phyloP scores from a whole-genome alignment of 768 basidiomycete species.

The Neoboletus magnificus region DNA sequence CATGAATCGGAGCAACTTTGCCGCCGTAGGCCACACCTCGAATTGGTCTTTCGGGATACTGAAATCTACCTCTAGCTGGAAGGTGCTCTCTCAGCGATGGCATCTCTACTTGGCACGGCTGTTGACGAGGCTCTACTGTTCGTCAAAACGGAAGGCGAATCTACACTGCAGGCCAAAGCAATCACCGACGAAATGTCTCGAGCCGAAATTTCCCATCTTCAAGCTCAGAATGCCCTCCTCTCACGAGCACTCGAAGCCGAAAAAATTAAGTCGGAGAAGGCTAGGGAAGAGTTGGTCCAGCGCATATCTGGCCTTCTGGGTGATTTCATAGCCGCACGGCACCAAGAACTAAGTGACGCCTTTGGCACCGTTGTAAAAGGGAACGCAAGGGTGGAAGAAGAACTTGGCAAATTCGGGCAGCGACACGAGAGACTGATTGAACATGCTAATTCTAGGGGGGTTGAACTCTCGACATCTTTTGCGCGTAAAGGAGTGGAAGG shows the following conservation, averaged over 20 bases:
- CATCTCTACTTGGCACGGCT: slow-evolving; percentile 57
- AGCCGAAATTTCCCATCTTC: slow-evolving; percentile 57
- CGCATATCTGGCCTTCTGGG: slow-evolving; percentile 70
- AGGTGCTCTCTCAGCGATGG: slow-evolving; percentile 54
- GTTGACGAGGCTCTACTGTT: slow-evolving; percentile 57
- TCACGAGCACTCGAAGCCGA: slow-evolving; percentile 61
- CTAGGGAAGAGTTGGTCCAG: slow-evolving; percentile 71
- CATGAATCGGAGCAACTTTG: slow-evolving; percentile 43
- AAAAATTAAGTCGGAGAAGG: slow-evolving; percentile 58
- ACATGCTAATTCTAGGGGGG: slow-evolving; percentile 39
- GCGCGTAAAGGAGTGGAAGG: slow-evolving; percentile 48
- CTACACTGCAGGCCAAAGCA: slow-evolving; percentile 46
- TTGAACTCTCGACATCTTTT: slow-evolving; percentile 39
- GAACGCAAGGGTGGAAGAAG: slow-evolving; percentile 54
- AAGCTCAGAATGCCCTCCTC: slow-evolving; percentile 68
- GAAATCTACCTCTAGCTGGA: slow-evolving; percentile 41
- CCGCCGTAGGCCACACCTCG: slow-evolving; percentile 34
- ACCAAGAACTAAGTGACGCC: slow-evolving; percentile 59
- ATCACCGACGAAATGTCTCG: slow-evolving; percentile 46
- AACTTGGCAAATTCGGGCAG: slow-evolving; percentile 44
- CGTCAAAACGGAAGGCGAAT: slow-evolving; percentile 51
- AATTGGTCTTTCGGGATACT: not conserved
- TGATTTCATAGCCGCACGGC: slow-evolving; percentile 66
- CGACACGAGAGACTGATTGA: slow-evolving; percentile 49
- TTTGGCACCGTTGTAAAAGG: slow-evolving; percentile 50